Conservation (phyloP, 768 basidiomycete genomes). For the Lactarius psammicola region DNA sequence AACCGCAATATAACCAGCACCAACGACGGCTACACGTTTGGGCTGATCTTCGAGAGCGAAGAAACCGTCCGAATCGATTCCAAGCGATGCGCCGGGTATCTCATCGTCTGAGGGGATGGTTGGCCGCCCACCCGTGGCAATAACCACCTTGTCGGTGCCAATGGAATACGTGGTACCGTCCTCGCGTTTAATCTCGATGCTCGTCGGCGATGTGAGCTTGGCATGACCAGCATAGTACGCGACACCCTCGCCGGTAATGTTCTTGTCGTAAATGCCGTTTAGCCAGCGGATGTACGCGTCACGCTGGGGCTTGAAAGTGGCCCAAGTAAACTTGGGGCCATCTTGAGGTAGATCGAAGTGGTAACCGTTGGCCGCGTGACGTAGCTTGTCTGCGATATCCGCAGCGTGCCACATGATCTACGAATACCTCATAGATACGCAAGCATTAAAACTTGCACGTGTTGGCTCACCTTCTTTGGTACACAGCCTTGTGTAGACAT, state of each 20-base stretch:
- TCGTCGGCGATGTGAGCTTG: constrained; percentile 62
- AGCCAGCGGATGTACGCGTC: constrained; percentile 91
- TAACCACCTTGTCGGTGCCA: constrained; percentile 70
- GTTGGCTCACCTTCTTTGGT: constrained; percentile 78
- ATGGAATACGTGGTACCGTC: constrained; percentile 73
- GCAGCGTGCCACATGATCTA: constrained; percentile 99
- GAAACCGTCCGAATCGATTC: constrained; percentile 94
- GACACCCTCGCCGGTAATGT: constrained; percentile 83
- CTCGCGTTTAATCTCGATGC: constrained; percentile 67
- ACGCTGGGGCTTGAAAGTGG: constrained; percentile 85
- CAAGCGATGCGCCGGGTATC: constrained; percentile 88
- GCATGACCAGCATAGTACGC: constrained; percentile 83
- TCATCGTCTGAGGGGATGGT: constrained; percentile 71
- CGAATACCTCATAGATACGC: not conserved
- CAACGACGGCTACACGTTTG: constrained; percentile 89
- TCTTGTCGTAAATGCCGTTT: constrained; percentile 89
- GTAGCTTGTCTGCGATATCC: constrained; percentile 82
- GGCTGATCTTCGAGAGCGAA: constrained; percentile 91
- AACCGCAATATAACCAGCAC: constrained; percentile 97
- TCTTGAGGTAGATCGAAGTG: constrained; percentile 50
- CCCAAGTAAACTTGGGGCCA: constrained; percentile 78
- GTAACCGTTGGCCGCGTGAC: constrained; percentile 70
- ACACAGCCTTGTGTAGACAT: constrained; percentile 67
- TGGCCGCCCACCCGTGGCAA: constrained; percentile 88
- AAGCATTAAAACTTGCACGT: not conserved